Conservation (phyloP, 176 grass and related monocot species). For the Bolboschoenus planiculmis region DNA sequence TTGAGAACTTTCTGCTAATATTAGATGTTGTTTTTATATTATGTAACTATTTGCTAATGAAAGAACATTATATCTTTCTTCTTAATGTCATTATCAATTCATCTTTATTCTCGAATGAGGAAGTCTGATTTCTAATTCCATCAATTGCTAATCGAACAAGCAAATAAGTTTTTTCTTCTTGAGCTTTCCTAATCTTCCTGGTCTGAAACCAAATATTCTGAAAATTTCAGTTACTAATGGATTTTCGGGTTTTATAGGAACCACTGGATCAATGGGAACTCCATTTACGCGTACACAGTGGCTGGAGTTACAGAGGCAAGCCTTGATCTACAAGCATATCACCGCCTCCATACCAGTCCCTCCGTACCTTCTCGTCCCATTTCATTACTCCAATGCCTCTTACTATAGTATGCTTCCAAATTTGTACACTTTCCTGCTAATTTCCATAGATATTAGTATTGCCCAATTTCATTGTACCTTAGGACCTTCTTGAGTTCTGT, state of each 20-base stretch:
- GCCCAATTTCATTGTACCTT: background rate
- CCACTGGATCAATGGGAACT: background rate
- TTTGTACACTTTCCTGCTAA: background rate
- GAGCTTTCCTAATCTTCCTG: background rate
- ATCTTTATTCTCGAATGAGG: background rate
- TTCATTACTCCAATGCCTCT: constrained; percentile 19
- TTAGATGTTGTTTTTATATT: background rate
- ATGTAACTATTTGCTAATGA: background rate
- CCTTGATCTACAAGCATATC: constrained; percentile 43
- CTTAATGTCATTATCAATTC: background rate
- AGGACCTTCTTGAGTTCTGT: background rate
- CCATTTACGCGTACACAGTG: constrained; percentile 35
- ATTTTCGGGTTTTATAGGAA: background rate
- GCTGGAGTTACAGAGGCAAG: constrained; percentile 39
- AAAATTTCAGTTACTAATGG: background rate
- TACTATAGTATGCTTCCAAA: background rate
- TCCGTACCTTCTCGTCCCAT: constrained; percentile 23
- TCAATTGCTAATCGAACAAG: background rate
- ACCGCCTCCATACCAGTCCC: constrained; percentile 26
- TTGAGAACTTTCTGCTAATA: background rate
- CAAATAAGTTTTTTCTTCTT: background rate
- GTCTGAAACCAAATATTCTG: background rate
- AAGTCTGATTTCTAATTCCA: background rate
- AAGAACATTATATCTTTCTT: background rate
- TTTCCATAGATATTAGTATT: background rate